Evolutionary conservation across 2,329 filamentous ascomycete species (phyloP).

Genomic region (Curvularia sp.): DNA sequence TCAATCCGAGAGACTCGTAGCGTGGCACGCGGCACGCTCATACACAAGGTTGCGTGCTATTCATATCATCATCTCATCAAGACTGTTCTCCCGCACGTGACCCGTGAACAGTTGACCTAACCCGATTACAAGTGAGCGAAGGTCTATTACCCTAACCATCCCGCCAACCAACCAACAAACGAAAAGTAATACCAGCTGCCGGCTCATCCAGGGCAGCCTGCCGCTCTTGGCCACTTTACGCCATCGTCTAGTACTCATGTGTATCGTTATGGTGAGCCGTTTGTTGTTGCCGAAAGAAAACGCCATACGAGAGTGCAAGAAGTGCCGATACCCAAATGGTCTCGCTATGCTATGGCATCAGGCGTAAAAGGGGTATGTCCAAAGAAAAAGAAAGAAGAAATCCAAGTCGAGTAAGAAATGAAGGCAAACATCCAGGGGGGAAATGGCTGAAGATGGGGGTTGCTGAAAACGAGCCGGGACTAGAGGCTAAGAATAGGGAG

Average conservation of each 20-base stretch:
- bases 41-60: constrained; percentile 38
- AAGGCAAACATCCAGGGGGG: constrained; percentile 24
- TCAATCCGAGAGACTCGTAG: constrained; percentile 7
- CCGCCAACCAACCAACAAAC: constrained; percentile 7
- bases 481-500: constrained; percentile 19
- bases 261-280: constrained; percentile 27
- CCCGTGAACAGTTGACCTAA: constrained; percentile 24
- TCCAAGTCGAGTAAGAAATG: constrained; percentile 32
- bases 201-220: constrained; percentile 7
- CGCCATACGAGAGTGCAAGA: constrained; percentile 35
- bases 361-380: constrained; percentile 49
- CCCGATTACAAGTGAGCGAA: constrained; percentile 35
- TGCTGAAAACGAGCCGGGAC: constrained; percentile 16
- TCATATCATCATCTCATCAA: constrained; percentile 29
- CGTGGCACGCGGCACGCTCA: constrained; percentile 37
- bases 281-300: constrained; percentile 28
- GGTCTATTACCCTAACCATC: constrained; percentile 30
- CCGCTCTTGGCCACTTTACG: constrained; percentile 17
- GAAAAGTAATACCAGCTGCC: constrained; percentile 20
- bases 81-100: constrained; percentile 24
- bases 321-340: constrained; percentile 33
- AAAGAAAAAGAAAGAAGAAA: constrained; percentile 25
- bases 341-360: constrained; percentile 48
- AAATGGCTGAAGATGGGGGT: constrained; percentile 33
- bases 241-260: constrained; percentile 36